Conservation (phyloP, 345 rosid species). For the Syzygium jambos region DNA sequence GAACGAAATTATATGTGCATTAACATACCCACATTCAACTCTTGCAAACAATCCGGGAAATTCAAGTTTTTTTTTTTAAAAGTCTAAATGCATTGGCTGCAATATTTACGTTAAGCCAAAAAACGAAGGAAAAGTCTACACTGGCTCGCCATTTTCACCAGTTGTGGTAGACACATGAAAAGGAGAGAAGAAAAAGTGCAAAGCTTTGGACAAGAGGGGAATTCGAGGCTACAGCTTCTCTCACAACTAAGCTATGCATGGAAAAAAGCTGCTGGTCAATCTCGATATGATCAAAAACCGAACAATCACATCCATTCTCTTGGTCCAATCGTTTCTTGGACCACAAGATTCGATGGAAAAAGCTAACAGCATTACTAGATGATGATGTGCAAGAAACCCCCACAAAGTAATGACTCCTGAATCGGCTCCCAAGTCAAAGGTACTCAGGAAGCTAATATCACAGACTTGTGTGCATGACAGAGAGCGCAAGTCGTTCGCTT, state of each 20-base stretch:
- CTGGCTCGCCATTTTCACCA: background rate
- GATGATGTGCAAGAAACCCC: background rate
- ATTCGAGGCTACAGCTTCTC: background rate
- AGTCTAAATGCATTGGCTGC: background rate
- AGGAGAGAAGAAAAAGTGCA: background rate
- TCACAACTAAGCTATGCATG: background rate
- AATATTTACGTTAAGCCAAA: background rate
- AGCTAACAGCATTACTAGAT: background rate
- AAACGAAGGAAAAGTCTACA: background rate
- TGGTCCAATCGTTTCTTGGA: background rate
- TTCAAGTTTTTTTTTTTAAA: background rate
- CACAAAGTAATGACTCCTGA: background rate
- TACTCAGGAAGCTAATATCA: background rate
- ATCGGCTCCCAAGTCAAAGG: background rate
- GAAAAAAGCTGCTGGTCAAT: background rate
- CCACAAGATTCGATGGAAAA: background rate
- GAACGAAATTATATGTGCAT: background rate
- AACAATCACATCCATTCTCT: background rate
- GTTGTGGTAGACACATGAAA: background rate
- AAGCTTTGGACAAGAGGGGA: background rate
- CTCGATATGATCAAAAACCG: background rate
- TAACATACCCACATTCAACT: background rate
- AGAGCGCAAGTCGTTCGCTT: background rate
- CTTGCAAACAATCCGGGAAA: background rate
- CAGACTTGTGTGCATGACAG: background rate